Evolutionary conservation across 257 asterid genomes (phyloP).

Genomic region (Mitragyna speciosa): DNA sequence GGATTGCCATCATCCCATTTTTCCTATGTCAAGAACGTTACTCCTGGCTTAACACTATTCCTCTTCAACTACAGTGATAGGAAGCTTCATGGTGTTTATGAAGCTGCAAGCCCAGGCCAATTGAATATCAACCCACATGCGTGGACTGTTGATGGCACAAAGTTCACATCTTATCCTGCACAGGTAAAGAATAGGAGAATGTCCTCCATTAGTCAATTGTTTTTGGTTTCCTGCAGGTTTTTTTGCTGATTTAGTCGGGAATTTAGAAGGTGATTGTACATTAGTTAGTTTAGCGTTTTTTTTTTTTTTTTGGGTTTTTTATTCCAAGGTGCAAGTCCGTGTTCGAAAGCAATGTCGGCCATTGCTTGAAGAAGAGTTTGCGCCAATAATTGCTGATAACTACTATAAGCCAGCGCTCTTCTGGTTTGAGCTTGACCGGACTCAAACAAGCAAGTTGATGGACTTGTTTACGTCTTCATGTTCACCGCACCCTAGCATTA

Average conservation of each 20-base stretch:
- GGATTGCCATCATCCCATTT: conserved; percentile 65
- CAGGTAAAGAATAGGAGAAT: conserved; percentile 42
- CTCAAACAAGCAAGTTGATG: conserved; percentile 42
- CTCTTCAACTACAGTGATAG: conserved; percentile 77
- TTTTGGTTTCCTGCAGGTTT: background rate
- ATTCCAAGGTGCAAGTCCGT: conserved; percentile 46
- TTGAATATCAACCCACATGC: conserved; percentile 44
- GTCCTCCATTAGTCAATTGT: background rate
- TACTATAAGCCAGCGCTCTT: conserved; percentile 45
- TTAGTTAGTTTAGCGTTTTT: conserved; percentile 10
- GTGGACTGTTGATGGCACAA: conserved; percentile 49
- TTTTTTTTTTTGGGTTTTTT: too few relatives aligned
- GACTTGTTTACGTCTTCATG: conserved; percentile 45
- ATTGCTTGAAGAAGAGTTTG: conserved; percentile 52
- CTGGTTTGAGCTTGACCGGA: conserved; percentile 70
- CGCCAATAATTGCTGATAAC: conserved; percentile 50
- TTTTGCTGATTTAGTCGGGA: background rate
- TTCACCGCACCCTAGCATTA: conserved; percentile 20
- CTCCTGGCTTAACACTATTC: conserved; percentile 58
- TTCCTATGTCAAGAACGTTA: conserved; percentile 56
- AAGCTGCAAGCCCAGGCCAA: conserved; percentile 58
- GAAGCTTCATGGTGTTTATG: conserved; percentile 63
- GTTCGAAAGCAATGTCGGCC: conserved; percentile 36
- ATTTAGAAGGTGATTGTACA: background rate
- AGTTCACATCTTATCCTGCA: conserved; percentile 54